These are phyloP conservation scores for Curvularia lunata DNA, from an alignment of 2,329 filamentous ascomycete species.

Conservation along the genomic window DNA sequence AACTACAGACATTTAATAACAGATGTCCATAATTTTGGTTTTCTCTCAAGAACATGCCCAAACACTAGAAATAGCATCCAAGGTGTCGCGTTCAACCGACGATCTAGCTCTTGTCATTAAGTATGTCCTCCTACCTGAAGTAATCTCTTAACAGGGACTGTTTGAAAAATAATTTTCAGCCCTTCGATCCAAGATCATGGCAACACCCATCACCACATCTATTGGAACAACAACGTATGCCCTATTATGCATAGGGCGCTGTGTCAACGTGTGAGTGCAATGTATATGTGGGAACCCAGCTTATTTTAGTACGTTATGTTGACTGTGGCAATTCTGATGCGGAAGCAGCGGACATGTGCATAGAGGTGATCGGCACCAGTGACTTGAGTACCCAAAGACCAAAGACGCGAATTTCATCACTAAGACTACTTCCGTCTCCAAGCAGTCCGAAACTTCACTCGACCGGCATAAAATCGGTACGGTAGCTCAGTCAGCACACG, in stretches of 20 bases:
- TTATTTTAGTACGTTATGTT: neutral
- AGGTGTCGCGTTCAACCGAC: neutral
- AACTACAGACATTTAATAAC: neutral
- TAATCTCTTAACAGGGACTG: neutral
- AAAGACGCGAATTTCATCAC: neutral
- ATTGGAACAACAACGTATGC: too few relatives aligned
- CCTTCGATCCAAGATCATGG: neutral
- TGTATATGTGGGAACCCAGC: neutral
- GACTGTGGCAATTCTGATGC: neutral
- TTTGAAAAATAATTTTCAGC: neutral
- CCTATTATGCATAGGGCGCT: too few relatives aligned
- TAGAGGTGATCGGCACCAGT: neutral
- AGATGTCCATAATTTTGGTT: neutral
- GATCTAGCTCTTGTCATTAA: too few relatives aligned
- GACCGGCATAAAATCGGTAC: neutral
- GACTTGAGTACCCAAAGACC: neutral
- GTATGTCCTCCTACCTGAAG: too few relatives aligned
- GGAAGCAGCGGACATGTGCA: neutral
- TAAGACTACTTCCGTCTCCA: neutral
- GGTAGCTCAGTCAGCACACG: neutral
- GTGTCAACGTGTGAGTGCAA: too few relatives aligned
- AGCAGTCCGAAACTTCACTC: neutral
- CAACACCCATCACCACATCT: too few relatives aligned
- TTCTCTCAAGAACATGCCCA: neutral
- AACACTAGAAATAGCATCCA: neutral